Evolutionary conservation across 2,329 filamentous ascomycete species (phyloP).

Genomic region (Neonectria hederae): DNA sequence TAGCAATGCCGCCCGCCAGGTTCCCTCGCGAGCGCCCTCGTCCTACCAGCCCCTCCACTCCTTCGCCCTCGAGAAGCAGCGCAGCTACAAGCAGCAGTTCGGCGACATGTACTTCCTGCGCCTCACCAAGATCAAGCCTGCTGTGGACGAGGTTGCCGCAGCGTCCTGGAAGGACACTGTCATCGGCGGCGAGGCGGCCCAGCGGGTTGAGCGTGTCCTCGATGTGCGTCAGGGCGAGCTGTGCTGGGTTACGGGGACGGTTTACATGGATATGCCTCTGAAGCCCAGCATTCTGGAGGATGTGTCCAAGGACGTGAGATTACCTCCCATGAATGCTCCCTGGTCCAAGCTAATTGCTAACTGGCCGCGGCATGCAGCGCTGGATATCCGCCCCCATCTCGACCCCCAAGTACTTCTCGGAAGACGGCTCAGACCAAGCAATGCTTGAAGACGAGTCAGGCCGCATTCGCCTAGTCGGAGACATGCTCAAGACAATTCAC

Average conservation of each 20-base stretch:
- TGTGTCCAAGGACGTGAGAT: slow-evolving; percentile 84
- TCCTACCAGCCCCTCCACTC: slow-evolving; percentile 79
- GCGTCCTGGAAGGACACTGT: slow-evolving; percentile 82
- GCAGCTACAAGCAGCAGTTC: slow-evolving; percentile 93
- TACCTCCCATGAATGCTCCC: background rate
- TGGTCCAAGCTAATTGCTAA: too few relatives aligned
- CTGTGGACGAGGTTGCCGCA: slow-evolving; percentile 77
- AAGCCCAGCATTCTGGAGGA: slow-evolving; percentile 98
- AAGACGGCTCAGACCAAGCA: slow-evolving; percentile 69
- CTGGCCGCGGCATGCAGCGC: slow-evolving; percentile 62
- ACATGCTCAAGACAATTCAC: slow-evolving; percentile 70
- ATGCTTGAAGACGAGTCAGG: slow-evolving; percentile 98
- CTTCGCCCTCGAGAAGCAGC: slow-evolving; percentile 75
- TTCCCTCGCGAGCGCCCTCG: slow-evolving; percentile 62
- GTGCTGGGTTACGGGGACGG: slow-evolving; percentile 93
- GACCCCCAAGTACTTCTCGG: slow-evolving; percentile 78
- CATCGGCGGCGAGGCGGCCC: slow-evolving; percentile 79
- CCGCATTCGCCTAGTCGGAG: slow-evolving; percentile 80
- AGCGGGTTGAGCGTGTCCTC: slow-evolving; percentile 84
- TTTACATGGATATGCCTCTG: slow-evolving; percentile 96
- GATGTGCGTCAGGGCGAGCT: slow-evolving; percentile 95
- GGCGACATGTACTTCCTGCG: slow-evolving; percentile 98
- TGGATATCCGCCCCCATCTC: slow-evolving; percentile 87
- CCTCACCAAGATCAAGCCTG: slow-evolving; percentile 85
- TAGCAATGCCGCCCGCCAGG: slow-evolving; percentile 48